phyloP scores from a whole-genome alignment of 2,329 filamentous ascomycete species.

The Teratosphaeria destructans region DNA sequence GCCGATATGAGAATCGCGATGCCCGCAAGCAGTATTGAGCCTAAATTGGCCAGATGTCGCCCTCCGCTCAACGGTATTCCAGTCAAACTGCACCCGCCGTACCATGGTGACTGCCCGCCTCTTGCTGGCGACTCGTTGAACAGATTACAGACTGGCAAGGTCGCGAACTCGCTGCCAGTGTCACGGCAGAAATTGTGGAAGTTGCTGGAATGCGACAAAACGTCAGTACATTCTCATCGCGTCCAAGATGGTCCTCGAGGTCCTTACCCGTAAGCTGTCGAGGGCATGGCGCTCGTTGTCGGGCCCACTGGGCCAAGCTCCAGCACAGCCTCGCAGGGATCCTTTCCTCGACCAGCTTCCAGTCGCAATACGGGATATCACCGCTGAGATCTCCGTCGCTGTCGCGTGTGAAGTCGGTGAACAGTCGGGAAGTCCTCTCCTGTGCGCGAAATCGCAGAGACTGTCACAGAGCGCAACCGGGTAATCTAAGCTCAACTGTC shows the following conservation, averaged over 20 bases:
- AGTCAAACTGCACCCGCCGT: conserved; percentile 59
- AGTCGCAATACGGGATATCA: not conserved
- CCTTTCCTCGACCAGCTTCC: not conserved
- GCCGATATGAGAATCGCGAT: conserved; percentile 60
- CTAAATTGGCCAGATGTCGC: conserved; percentile 67
- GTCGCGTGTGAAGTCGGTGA: not conserved
- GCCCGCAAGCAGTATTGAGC: conserved; percentile 76
- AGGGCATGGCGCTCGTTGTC: not conserved
- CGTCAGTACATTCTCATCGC: not conserved
- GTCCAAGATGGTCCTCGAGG: not conserved
- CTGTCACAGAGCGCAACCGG: not conserved
- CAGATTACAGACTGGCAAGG: conserved; percentile 46
- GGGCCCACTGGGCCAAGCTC: not conserved
- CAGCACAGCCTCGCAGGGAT: not conserved
- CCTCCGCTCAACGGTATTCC: conserved; percentile 63
- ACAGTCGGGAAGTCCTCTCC: not conserved
- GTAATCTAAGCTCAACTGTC: not conserved
- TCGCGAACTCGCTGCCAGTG: conserved; percentile 30
- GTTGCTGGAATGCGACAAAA: conserved; percentile 12
- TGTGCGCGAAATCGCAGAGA: not conserved
- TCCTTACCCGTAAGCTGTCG: not conserved
- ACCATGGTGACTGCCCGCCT: conserved; percentile 44
- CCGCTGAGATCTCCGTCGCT: not conserved
- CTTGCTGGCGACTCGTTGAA: conserved; percentile 49
- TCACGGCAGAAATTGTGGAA: conserved; percentile 40